A percentile compares a stretch with the other conserved stretches of the same genome.
Evolutionary conservation across 805 yeast genomes (phyloP).

Genomic region (Pichia rugopelliculosa): DNA sequence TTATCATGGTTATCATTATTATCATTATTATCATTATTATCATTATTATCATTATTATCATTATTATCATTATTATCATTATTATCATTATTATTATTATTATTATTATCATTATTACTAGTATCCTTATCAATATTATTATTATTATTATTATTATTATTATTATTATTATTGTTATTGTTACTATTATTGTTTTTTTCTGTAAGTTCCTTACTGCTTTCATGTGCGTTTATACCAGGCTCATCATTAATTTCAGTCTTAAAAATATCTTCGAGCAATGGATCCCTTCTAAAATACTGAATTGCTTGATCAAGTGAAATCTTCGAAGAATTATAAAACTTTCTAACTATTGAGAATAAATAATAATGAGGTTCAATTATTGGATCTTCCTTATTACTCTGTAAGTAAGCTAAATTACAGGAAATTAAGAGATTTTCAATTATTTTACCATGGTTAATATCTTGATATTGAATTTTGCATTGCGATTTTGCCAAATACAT

Average conservation of each 20-base stretch:
- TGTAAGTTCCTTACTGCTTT: too few species aligned
- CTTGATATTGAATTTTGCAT: conserved; percentile 36
- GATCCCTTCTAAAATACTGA: conserved; percentile 32
- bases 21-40: neutral
- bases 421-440: conserved; percentile 39
- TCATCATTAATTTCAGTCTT: neutral
- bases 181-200: too few species aligned
- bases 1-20: neutral
- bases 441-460: conserved; percentile 20
- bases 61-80: too few species aligned
- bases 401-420: conserved; percentile 33
- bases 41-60: too few species aligned
- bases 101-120: too few species aligned
- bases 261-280: conserved; percentile 16
- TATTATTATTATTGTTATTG: too few species aligned
- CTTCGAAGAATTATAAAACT: conserved; percentile 36
- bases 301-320: conserved; percentile 35
- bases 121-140: too few species aligned
- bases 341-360: conserved; percentile 50
- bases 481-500: conserved; percentile 54
- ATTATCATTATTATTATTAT: too few species aligned
- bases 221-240: too few species aligned
- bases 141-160: too few species aligned
- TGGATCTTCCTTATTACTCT: conserved; percentile 40
- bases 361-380: conserved; percentile 75